Evolutionary conservation across 176 grass and related monocot genomes (phyloP).

Genomic region (Coix lacrymajobi): DNA sequence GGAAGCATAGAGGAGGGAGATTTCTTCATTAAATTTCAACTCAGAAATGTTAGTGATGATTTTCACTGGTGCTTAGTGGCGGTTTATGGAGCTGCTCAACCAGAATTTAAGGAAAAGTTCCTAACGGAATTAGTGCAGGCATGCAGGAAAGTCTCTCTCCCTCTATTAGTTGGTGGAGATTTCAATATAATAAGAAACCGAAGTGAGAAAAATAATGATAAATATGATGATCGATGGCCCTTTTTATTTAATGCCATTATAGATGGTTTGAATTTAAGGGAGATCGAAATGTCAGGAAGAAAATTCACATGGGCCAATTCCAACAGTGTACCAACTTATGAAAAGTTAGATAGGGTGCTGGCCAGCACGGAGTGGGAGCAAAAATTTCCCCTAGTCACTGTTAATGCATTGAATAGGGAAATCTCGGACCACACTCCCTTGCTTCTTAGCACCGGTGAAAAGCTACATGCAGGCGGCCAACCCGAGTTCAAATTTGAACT

Average conservation of each 20-base stretch:
- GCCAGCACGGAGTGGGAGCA: not conserved
- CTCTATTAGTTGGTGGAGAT: not conserved
- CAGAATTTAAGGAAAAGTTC: not conserved
- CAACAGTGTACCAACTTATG: not conserved
- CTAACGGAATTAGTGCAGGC: not conserved
- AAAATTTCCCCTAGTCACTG: not conserved
- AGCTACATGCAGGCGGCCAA: fast-evolving
- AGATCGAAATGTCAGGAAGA: not conserved
- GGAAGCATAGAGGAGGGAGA: not conserved
- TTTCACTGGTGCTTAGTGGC: not conserved
- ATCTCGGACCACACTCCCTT: not conserved
- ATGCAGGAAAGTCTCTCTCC: not conserved
- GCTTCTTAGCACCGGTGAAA: too few relatives aligned
- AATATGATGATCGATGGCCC: not conserved
- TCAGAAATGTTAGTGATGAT: not conserved
- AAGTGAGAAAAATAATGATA: not conserved
- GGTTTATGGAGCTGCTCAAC: not conserved
- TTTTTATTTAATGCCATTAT: not conserved
- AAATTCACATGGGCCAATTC: not conserved
- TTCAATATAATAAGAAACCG: not conserved
- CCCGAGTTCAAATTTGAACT: too few relatives aligned
- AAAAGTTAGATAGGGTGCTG: not conserved
- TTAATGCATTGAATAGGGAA: not conserved
- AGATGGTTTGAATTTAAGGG: not conserved
- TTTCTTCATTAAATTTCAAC: not conserved